phyloP scores from a whole-genome alignment of 2,329 filamentous ascomycete genomes.

The Bipolaris cookei region DNA sequence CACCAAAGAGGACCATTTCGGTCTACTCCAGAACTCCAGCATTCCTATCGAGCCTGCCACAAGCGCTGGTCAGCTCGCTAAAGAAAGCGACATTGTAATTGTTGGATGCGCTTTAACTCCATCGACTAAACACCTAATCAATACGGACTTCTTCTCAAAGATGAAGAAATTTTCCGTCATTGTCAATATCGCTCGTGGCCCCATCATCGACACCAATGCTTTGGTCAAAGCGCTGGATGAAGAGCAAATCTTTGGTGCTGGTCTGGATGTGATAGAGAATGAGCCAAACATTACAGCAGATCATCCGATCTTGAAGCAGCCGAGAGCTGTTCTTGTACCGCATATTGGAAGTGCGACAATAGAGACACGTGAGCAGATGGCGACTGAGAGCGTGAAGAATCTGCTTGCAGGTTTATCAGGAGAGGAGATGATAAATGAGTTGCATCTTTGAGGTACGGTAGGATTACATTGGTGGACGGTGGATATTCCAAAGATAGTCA shows the following conservation, averaged over 20 bases:
- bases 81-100: slow-evolving; percentile 41
- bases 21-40: slow-evolving; percentile 21
- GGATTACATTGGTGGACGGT: background rate
- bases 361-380: slow-evolving; percentile 65
- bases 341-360: slow-evolving; percentile 65
- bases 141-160: slow-evolving; percentile 48
- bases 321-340: slow-evolving; percentile 60
- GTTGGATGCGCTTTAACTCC: slow-evolving; percentile 39
- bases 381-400: slow-evolving; percentile 62
- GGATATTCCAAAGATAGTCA: too few species aligned
- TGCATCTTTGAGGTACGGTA: slow-evolving; percentile 22
- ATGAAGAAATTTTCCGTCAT: slow-evolving; percentile 62
- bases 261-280: slow-evolving; percentile 63
- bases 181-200: slow-evolving; percentile 64
- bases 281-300: slow-evolving; percentile 59
- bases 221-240: slow-evolving; percentile 59
- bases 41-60: slow-evolving; percentile 32
- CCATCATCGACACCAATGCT: slow-evolving; percentile 62
- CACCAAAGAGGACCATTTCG: slow-evolving; percentile 34
- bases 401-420: slow-evolving; percentile 47
- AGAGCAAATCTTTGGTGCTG: slow-evolving; percentile 59
- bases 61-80: slow-evolving; percentile 31
- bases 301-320: slow-evolving; percentile 56
- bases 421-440: slow-evolving; percentile 40
- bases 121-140: slow-evolving; percentile 37